Evolutionary conservation across 306 rosid genomes (phyloP).

Genomic region (Astragalus membranaceus): DNA sequence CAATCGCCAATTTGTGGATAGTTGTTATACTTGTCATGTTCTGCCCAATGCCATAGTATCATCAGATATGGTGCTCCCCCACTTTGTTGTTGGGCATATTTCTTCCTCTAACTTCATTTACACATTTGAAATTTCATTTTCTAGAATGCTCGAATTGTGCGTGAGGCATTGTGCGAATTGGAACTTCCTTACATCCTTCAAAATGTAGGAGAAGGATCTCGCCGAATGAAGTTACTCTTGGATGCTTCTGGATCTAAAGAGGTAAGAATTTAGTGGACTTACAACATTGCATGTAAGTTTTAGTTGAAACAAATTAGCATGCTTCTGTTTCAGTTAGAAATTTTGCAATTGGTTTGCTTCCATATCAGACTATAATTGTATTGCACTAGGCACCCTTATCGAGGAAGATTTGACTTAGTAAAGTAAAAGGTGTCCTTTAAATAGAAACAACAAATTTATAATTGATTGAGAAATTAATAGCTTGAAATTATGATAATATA

Average conservation of each 20-base stretch:
- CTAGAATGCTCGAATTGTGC: constrained; percentile 80
- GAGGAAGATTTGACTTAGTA: background rate
- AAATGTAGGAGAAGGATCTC: constrained; percentile 81
- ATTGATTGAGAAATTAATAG: background rate
- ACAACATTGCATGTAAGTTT: background rate
- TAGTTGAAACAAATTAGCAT: background rate
- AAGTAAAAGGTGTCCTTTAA: background rate
- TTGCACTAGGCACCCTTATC: background rate
- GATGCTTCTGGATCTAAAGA: constrained; percentile 60
- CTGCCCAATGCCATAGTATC: background rate
- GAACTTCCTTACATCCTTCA: constrained; percentile 90
- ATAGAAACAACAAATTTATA: background rate
- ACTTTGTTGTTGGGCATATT: background rate
- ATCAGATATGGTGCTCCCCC: background rate
- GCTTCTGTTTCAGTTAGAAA: background rate
- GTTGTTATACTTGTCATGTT: background rate
- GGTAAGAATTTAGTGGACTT: constrained; percentile 35
- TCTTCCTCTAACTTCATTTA: constrained; percentile 7
- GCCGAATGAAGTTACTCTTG: constrained; percentile 40
- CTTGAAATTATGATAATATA: background rate
- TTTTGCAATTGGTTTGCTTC: background rate
- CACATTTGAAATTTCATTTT: background rate
- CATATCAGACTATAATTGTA: background rate
- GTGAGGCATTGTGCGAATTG: constrained; percentile 93
- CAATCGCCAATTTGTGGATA: background rate